phyloP scores from a whole-genome alignment of 805 yeast species.

The Barnettozyma siamensis region DNA sequence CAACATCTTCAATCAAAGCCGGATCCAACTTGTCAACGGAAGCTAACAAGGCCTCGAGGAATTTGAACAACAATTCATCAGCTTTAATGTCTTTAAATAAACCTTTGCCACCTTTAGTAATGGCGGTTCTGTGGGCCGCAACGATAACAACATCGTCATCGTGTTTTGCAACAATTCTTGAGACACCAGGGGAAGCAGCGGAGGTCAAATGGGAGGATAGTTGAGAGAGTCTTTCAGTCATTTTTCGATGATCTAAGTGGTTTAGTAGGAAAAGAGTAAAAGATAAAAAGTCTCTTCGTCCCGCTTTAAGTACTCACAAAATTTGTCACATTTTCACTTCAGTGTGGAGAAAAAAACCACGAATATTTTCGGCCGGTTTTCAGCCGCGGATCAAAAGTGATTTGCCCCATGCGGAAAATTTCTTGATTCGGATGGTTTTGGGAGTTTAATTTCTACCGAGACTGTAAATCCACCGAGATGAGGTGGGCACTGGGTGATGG shows the following conservation, averaged over 20 bases:
- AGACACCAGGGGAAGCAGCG: not conserved
- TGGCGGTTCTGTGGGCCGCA: constrained; percentile 85
- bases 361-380: not conserved
- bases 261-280: too few species aligned
- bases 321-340: too few species aligned
- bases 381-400: constrained; percentile 1
- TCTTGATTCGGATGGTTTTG: not conserved
- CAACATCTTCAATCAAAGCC: constrained; percentile 71
- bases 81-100: constrained; percentile 75
- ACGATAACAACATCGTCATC: constrained; percentile 84
- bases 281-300: too few species aligned
- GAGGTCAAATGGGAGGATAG: constrained; percentile 27
- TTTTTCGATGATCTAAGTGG: not conserved
- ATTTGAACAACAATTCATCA: constrained; percentile 67
- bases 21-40: constrained; percentile 43
- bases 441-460: too few species aligned
- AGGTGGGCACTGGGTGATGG: too few species aligned
- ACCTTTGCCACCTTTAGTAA: constrained; percentile 85
- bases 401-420: not conserved
- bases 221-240: constrained; percentile 30
- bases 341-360: constrained; percentile 1
- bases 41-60: constrained; percentile 57
- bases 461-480: not conserved
- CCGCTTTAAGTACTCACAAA: too few species aligned
- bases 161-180: constrained; percentile 10